Percentiles rank a stretch among this genome's conserved stretches.
phyloP scores from a whole-genome alignment of 2,329 filamentous ascomycete genomes.

The Ceratocystis huliohia region DNA sequence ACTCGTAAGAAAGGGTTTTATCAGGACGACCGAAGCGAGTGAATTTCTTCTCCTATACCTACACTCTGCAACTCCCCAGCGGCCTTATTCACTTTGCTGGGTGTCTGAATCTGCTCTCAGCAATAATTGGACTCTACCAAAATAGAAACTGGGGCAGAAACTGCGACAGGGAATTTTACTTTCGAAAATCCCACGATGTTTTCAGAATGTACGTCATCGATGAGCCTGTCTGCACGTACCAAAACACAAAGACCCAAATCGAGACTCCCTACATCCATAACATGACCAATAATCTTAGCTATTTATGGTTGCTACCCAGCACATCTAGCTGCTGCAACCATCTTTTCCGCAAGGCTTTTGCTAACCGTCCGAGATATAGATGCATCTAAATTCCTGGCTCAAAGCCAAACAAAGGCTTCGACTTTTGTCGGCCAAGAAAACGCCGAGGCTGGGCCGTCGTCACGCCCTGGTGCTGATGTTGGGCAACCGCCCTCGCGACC shows the following conservation, averaged over 20 bases:
- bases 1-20: not conserved
- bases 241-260: not conserved
- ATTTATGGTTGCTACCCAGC: not conserved
- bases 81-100: not conserved
- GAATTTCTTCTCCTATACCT: not conserved
- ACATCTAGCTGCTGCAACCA: not conserved
- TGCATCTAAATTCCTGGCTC: conserved; percentile 89
- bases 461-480: conserved; percentile 27
- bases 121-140: not conserved
- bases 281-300: conserved; percentile 17
- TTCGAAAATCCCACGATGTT: conserved; percentile 28
- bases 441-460: conserved; percentile 29
- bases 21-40: not conserved
- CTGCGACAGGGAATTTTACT: not conserved
- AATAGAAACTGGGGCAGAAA: not conserved
- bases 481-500: conserved; percentile 4
- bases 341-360: not conserved
- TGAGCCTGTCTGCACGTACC: not conserved
- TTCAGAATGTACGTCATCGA: conserved; percentile 65
- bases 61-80: not conserved
- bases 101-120: not conserved
- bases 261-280: conserved; percentile 6
- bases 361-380: conserved; percentile 41
- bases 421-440: conserved; percentile 49
- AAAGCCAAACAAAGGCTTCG: conserved; percentile 85